Evolutionary conservation across 441 rosid species (phyloP).

Genomic region (Populus trichocarpa): DNA sequence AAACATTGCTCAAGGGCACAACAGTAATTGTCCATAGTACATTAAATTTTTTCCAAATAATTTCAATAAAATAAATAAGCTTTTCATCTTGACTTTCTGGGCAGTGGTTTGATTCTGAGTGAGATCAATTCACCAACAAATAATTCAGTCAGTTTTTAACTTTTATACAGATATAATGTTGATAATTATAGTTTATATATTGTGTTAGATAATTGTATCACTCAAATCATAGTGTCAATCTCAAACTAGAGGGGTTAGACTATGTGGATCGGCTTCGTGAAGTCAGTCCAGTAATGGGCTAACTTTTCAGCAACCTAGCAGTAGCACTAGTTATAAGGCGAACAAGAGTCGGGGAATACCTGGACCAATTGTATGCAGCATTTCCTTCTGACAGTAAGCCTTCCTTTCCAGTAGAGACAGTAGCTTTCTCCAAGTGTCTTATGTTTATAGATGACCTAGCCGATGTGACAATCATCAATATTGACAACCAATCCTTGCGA

Average conservation of each 20-base stretch:
- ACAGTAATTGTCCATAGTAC: neutral
- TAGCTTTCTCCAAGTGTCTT: slow-evolving; percentile 97
- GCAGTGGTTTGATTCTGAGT: neutral
- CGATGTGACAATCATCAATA: slow-evolving; percentile 97
- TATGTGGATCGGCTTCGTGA: neutral
- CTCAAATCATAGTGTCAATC: neutral
- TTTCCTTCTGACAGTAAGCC: slow-evolving; percentile 99
- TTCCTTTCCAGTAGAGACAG: slow-evolving; percentile 99
- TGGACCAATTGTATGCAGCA: slow-evolving; percentile 98
- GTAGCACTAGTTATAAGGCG: neutral
- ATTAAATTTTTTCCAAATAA: no score
- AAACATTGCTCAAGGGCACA: neutral
- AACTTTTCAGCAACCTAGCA: neutral
- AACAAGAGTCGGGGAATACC: slow-evolving; percentile 40
- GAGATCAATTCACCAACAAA: neutral
- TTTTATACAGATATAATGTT: neutral
- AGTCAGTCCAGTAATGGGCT: neutral
- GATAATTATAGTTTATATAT: neutral
- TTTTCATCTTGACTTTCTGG: neutral
- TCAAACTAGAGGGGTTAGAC: neutral
- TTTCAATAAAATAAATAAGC: neutral
- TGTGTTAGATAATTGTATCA: neutral
- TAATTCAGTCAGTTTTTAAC: neutral
- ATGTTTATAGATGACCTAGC: slow-evolving; percentile 94
- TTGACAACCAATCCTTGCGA: slow-evolving; percentile 93